phyloP scores from a whole-genome alignment of 2,329 filamentous ascomycete genomes.

The Coniochaeta sp. region DNA sequence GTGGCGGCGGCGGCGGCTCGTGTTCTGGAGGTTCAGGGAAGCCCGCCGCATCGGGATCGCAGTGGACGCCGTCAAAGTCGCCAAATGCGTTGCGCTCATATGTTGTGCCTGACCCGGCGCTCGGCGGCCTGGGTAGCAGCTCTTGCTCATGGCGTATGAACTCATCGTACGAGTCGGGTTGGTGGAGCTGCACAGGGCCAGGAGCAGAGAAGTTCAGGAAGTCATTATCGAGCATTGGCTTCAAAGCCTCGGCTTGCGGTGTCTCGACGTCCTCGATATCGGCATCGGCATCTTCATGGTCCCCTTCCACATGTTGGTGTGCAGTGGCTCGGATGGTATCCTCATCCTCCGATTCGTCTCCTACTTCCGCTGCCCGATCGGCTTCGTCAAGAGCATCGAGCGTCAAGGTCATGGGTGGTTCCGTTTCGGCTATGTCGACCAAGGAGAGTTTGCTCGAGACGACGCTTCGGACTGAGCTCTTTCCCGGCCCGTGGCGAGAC shows the following conservation, averaged over 20 bases:
- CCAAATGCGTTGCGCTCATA: slow-evolving; percentile 64
- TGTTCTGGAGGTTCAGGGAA: slow-evolving; percentile 14
- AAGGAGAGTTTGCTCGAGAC: slow-evolving; percentile 43
- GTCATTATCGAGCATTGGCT: slow-evolving; percentile 11
- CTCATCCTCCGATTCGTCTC: slow-evolving; percentile 25
- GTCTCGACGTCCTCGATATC: slow-evolving; percentile 10
- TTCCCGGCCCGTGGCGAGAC: slow-evolving; percentile 47
- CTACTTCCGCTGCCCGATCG: slow-evolving; percentile 30
- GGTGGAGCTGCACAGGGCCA: slow-evolving; percentile 14
- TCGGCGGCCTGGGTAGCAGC: slow-evolving; percentile 34
- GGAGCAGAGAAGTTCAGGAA: slow-evolving; percentile 6
- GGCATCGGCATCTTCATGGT: slow-evolving; percentile 15
- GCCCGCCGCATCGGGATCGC: slow-evolving; percentile 41
- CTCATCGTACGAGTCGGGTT: slow-evolving; percentile 11
- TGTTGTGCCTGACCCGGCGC: slow-evolving; percentile 51
- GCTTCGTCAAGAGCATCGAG: slow-evolving; percentile 46
- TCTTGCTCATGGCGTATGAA: slow-evolving; percentile 13
- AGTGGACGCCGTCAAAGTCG: slow-evolving; percentile 78
- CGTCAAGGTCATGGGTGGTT: slow-evolving; percentile 40
- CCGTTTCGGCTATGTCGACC: slow-evolving; percentile 50
- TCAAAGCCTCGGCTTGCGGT: slow-evolving; percentile 6
- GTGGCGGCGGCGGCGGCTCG: slow-evolving; percentile 11
- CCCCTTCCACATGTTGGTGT: slow-evolving; percentile 26
- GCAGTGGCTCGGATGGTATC: slow-evolving; percentile 27
- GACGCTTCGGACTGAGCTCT: slow-evolving; percentile 43